A percentile compares a stretch with the other conserved stretches of the same genome.
Conservation (phyloP, 2,329 filamentous ascomycete genomes). For the Mycosphaerelloides madeirae region DNA sequence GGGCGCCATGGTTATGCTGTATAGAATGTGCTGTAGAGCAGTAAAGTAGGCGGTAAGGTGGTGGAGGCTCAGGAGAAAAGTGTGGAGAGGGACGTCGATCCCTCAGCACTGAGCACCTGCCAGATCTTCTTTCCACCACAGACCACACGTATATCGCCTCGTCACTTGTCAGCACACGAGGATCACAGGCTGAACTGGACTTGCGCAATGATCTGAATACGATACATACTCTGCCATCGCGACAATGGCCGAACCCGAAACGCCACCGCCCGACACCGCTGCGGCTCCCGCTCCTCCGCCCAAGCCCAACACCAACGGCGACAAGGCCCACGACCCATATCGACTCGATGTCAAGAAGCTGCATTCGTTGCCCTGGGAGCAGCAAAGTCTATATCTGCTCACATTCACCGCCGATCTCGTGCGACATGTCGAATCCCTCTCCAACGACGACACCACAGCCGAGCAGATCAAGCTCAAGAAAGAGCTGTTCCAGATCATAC, state of each 20-base stretch:
- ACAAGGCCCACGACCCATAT: slow-evolving; percentile 16
- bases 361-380: slow-evolving; percentile 81
- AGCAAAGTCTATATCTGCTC: slow-evolving; percentile 90
- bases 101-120: too few relatives aligned
- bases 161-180: background rate
- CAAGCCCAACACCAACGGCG: slow-evolving; percentile 13
- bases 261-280: slow-evolving; percentile 9
- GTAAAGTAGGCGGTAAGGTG: background rate
- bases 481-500: slow-evolving; percentile 89
- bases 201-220: slow-evolving; percentile 10
- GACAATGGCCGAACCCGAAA: slow-evolving; percentile 17
- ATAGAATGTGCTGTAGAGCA: background rate
- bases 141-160: background rate
- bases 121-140: background rate
- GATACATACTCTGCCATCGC: background rate
- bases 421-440: slow-evolving; percentile 70
- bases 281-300: background rate
- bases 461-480: slow-evolving; percentile 91
- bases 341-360: slow-evolving; percentile 87
- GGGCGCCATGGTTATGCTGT: slow-evolving; percentile 25
- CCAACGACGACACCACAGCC: slow-evolving; percentile 73
- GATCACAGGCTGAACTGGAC: background rate
- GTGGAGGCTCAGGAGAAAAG: background rate
- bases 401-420: slow-evolving; percentile 80
- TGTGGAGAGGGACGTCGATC: background rate